Conservation (phyloP, 2,329 filamentous ascomycete genomes). For the Xylaria sp. region DNA sequence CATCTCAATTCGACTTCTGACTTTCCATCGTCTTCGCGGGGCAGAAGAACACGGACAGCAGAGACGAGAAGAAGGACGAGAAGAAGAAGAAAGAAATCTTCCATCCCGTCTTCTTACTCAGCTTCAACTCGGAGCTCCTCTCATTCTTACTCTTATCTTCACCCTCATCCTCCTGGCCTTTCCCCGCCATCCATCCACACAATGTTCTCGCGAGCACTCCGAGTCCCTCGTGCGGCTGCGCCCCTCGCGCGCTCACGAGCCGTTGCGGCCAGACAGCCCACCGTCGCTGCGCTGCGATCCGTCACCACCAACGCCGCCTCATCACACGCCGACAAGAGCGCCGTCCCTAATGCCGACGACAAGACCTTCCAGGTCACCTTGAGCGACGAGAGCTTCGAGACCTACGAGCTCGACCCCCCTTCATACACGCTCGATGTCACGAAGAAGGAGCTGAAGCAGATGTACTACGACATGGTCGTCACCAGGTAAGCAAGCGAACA, state of each 20-base stretch:
- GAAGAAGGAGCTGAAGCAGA: conserved; percentile 97
- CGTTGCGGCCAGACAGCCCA: conserved; percentile 34
- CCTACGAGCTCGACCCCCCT: conserved; percentile 96
- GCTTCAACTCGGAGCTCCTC: neutral
- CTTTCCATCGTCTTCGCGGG: neutral
- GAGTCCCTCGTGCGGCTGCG: conserved; percentile 53
- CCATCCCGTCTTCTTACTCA: neutral
- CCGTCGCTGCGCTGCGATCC: conserved; percentile 55
- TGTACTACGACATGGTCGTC: conserved; percentile 97
- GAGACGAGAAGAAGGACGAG: neutral
- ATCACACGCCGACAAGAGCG: conserved; percentile 75
- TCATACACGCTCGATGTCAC: conserved; percentile 88
- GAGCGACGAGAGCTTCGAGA: conserved; percentile 98
- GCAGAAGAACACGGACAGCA: neutral
- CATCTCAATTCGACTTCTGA: neutral
- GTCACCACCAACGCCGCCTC: conserved; percentile 96
- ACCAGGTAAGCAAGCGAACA: conserved; percentile 63
- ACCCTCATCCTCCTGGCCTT: conserved; percentile 4
- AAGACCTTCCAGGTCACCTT: conserved; percentile 88
- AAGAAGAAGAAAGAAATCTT: neutral
- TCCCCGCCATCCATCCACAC: conserved; percentile 31
- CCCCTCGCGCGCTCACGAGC: conserved; percentile 47
- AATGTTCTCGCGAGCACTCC: conserved; percentile 66
- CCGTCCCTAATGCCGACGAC: conserved; percentile 61
- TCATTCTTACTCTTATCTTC: neutral